These are phyloP conservation scores for Trifolium fragiferum DNA, from an alignment of 306 rosid genomes.

Conservation along the genomic window DNA sequence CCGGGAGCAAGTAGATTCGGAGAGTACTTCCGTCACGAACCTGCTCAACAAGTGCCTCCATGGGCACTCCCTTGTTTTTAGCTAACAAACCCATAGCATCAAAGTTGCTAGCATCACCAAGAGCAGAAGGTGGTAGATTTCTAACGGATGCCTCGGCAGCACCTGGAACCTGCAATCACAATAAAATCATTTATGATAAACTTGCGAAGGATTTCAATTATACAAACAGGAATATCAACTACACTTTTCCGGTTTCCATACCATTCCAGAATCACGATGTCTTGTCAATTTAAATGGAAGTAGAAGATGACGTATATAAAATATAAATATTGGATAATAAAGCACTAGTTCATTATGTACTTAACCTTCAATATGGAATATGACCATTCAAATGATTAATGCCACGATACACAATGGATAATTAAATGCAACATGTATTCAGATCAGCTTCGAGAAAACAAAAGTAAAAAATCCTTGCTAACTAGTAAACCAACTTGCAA, in stretches of 20 bases:
- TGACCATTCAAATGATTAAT: background rate
- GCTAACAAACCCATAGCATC: constrained; percentile 84
- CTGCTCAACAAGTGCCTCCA: constrained; percentile 96
- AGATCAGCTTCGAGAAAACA: background rate
- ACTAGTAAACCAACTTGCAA: constrained; percentile 29
- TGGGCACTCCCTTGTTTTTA: constrained; percentile 79
- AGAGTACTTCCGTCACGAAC: constrained; percentile 98
- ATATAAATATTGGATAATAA: constrained; percentile 25
- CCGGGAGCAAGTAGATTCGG: constrained; percentile 91
- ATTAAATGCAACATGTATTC: background rate
- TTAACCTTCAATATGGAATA: constrained; percentile 5
- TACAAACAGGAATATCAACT: background rate
- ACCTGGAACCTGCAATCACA: constrained; percentile 78
- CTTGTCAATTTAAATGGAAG: constrained; percentile 17
- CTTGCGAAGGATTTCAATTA: constrained; percentile 4
- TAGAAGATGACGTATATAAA: background rate
- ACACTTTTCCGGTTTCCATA: constrained; percentile 10
- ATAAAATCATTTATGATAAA: constrained; percentile 28
- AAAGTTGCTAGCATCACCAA: constrained; percentile 90
- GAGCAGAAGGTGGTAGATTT: constrained; percentile 91
- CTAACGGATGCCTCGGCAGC: constrained; percentile 86
- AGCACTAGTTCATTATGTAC: background rate
- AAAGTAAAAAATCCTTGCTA: background rate
- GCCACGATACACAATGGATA: background rate
- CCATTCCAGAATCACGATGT: constrained; percentile 10